Evolutionary conservation across 805 yeast genomes (phyloP).

Genomic region (Metschnikowia lochheadii): DNA sequence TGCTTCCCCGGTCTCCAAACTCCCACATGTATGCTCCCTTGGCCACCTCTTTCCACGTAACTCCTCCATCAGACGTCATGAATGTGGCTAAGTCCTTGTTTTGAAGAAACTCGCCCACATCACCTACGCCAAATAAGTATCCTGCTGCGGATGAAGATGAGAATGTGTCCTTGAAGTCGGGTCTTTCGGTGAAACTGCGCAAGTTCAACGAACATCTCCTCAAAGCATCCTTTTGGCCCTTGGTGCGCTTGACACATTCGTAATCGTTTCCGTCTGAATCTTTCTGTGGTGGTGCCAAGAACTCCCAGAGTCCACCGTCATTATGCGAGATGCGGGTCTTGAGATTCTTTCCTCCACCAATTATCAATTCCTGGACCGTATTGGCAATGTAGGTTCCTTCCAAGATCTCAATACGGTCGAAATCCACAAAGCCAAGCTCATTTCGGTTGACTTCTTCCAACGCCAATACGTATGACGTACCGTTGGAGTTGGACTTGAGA

Average conservation of each 20-base stretch:
- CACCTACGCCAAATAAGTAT: conserved; percentile 86
- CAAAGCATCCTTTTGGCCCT: conserved; percentile 28
- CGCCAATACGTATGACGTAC: conserved; percentile 75
- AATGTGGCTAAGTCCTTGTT: conserved; percentile 61
- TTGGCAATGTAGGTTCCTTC: conserved; percentile 84
- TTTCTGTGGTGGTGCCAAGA: conserved; percentile 60
- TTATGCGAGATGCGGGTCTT: conserved; percentile 77
- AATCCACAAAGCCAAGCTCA: conserved; percentile 73
- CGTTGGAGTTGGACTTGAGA: conserved; percentile 85
- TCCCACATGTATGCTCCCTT: conserved; percentile 88
- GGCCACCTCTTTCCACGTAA: conserved; percentile 75
- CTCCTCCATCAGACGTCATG: conserved; percentile 86
- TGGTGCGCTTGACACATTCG: conserved; percentile 41
- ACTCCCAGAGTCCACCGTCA: conserved; percentile 88
- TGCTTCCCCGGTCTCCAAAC: conserved; percentile 91
- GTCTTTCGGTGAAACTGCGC: conserved; percentile 87
- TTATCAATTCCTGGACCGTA: conserved; percentile 52
- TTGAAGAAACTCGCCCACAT: conserved; percentile 65
- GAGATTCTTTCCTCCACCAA: conserved; percentile 49
- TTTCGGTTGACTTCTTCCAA: conserved; percentile 74
- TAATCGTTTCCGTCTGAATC: conserved; percentile 60
- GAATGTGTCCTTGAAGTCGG: conserved; percentile 76
- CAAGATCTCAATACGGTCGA: conserved; percentile 73
- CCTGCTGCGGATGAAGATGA: conserved; percentile 91
- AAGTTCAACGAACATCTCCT: conserved; percentile 74